Percentiles rank a stretch among this genome's conserved stretches.
These are phyloP conservation scores for Daedalea quercina DNA, from an alignment of 768 basidiomycete species.

Conservation along the genomic window DNA sequence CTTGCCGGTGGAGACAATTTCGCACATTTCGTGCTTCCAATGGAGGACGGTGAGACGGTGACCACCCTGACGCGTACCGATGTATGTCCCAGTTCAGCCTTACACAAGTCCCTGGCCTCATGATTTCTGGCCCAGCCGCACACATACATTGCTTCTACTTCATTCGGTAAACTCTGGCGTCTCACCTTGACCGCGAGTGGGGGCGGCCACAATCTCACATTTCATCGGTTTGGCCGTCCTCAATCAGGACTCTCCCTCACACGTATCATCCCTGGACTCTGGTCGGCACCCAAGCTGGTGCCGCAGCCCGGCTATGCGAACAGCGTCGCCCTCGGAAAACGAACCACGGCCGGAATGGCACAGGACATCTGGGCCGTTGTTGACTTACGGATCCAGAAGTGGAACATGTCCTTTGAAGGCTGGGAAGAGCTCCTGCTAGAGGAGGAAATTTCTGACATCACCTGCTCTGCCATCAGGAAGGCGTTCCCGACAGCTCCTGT, in stretches of 20 bases:
- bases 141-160: conserved; percentile 65
- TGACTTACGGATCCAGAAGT: conserved; percentile 61
- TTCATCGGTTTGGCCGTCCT: conserved; percentile 55
- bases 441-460: conserved; percentile 43
- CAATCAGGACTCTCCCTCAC: conserved; percentile 37
- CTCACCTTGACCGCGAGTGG: conserved; percentile 58
- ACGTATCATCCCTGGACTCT: conserved; percentile 36
- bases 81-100: conserved; percentile 32
- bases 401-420: conserved; percentile 61
- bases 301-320: conserved; percentile 57
- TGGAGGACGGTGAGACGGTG: conserved; percentile 50
- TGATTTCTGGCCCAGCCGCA: conserved; percentile 37
- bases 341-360: conserved; percentile 32
- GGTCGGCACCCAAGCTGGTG: conserved; percentile 34
- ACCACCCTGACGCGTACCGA: conserved; percentile 63
- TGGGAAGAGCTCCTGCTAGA: conserved; percentile 64
- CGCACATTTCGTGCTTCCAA: conserved; percentile 39
- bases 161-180: conserved; percentile 59
- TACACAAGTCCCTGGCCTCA: neutral
- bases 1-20: conserved; percentile 74
- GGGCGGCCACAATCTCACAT: conserved; percentile 56
- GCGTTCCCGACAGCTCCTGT: conserved; percentile 30
- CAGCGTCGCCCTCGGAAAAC: conserved; percentile 47
- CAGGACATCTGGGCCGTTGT: conserved; percentile 63
- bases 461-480: conserved; percentile 41